A percentile compares a stretch with the other conserved stretches of the same genome.
phyloP scores from a whole-genome alignment of 768 basidiomycete genomes.

The Tulasnella sp. region DNA sequence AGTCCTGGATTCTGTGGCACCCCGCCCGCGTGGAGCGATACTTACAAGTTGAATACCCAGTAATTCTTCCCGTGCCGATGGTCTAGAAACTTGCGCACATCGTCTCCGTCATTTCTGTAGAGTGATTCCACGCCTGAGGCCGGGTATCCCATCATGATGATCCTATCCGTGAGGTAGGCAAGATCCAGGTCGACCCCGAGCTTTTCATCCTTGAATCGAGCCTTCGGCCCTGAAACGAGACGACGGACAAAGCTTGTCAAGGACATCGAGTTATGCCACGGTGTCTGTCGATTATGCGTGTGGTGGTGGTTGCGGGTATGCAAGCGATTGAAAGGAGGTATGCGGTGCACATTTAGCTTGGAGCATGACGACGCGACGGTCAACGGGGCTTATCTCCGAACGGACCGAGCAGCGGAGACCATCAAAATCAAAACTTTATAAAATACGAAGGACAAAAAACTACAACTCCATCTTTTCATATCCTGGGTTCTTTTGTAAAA shows the following conservation, averaged over 20 bases:
- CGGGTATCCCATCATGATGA: constrained; percentile 56
- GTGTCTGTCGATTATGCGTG: neutral
- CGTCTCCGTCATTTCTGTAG: constrained; percentile 71
- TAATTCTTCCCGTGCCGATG: constrained; percentile 66
- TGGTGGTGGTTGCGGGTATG: neutral
- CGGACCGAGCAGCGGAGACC: neutral
- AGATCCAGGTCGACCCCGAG: constrained; percentile 58
- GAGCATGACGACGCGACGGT: neutral
- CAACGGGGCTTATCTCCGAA: neutral
- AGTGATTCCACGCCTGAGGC: constrained; percentile 68
- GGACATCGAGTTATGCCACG: neutral
- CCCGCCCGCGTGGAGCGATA: neutral
- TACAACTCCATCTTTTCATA: constrained; percentile 24
- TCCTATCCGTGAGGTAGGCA: constrained; percentile 23
- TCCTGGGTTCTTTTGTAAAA: constrained; percentile 86
- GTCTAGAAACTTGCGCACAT: constrained; percentile 68
- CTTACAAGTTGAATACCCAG: constrained; percentile 77
- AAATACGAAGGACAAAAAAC: constrained; percentile 8
- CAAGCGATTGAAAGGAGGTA: neutral
- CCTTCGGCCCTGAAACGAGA: constrained; percentile 74
- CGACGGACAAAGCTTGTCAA: constrained; percentile 64
- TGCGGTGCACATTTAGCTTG: neutral
- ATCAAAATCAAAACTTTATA: neutral
- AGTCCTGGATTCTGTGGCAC: neutral
- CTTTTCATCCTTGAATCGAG: constrained; percentile 60